These are phyloP conservation scores for Hanseniaspora pseudoguilliermondii DNA, from an alignment of 805 yeast genomes.

Conservation along the genomic window DNA sequence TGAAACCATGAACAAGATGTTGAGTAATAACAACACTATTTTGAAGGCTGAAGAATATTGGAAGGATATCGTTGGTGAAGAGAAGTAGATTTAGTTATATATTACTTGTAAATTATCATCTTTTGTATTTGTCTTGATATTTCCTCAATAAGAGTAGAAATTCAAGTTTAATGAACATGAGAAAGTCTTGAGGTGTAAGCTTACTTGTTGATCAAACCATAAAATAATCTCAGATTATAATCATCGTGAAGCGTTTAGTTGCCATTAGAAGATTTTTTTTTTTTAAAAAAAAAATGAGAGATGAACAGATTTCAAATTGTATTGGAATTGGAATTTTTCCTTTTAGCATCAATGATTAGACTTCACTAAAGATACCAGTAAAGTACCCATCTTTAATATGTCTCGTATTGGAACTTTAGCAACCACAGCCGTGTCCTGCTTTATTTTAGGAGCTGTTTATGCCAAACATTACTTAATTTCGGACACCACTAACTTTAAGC, in stretches of 20 bases:
- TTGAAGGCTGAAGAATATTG: slow-evolving; percentile 81
- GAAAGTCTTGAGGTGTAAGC: too few relatives aligned
- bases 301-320: background rate
- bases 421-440: slow-evolving; percentile 22
- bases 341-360: background rate
- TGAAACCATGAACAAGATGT: slow-evolving; percentile 96
- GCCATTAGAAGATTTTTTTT: too few relatives aligned
- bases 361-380: background rate
- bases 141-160: too few relatives aligned
- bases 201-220: too few relatives aligned
- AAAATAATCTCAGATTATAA: too few relatives aligned
- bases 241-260: too few relatives aligned
- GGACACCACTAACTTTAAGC: background rate
- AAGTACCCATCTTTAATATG: background rate
- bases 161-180: too few relatives aligned
- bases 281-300: background rate
- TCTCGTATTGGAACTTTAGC: slow-evolving; percentile 15
- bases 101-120: too few relatives aligned
- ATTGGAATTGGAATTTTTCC: background rate
- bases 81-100: background rate
- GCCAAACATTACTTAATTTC: background rate
- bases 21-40: slow-evolving; percentile 79
- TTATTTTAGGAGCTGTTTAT: slow-evolving; percentile 23
- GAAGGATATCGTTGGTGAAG: slow-evolving; percentile 35
- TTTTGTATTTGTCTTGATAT: too few relatives aligned